phyloP scores from a whole-genome alignment of 2,329 filamentous ascomycete genomes.

The Trichoderma koningiopsis region DNA sequence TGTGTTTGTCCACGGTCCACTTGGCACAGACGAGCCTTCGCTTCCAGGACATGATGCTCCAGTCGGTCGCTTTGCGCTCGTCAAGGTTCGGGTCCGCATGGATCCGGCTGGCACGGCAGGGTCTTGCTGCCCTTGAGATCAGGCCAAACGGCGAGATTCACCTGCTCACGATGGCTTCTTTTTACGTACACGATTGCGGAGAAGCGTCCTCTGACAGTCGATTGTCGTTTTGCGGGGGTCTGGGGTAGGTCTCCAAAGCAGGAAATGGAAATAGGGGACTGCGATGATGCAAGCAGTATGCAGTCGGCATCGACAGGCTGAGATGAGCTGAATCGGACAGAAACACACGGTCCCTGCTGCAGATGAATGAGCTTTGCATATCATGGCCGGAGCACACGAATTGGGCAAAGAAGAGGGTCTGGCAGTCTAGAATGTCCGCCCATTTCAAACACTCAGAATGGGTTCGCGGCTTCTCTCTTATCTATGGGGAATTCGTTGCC shows the following conservation, averaged over 20 bases:
- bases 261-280: not conserved
- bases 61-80: not conserved
- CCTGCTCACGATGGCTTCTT: constrained; percentile 14
- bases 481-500: not conserved
- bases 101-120: constrained; percentile 15
- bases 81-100: constrained; percentile 11
- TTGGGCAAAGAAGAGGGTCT: constrained; percentile 13
- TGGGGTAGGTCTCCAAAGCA: constrained; percentile 7
- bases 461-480: constrained; percentile 12
- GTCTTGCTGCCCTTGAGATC: not conserved
- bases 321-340: not conserved
- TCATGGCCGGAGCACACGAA: not conserved
- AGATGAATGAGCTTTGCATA: not conserved
- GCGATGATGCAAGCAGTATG: not conserved
- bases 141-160: not conserved
- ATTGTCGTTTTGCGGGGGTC: constrained; percentile 22
- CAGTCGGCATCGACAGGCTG: not conserved
- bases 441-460: not conserved
- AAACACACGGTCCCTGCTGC: not conserved
- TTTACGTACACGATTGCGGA: constrained; percentile 26
- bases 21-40: constrained; percentile 5
- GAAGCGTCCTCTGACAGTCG: constrained; percentile 2
- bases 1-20: constrained; percentile 1
- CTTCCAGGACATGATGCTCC: not conserved
- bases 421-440: constrained; percentile 9